Base-by-base conservation (phyloP, 2,329 filamentous ascomycete genomes). In the Diplodia sapinea region DNA sequence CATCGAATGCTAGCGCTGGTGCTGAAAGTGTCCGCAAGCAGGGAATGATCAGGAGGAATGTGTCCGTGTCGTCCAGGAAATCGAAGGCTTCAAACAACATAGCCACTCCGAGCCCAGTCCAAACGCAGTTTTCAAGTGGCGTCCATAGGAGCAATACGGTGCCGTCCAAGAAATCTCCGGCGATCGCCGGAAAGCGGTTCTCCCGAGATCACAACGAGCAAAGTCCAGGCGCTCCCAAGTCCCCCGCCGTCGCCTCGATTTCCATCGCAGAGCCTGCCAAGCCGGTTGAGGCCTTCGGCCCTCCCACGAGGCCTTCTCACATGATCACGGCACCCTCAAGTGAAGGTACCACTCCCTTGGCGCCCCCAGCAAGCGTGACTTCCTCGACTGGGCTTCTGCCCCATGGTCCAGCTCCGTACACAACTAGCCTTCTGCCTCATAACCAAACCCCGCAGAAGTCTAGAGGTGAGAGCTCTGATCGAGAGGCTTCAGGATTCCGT, bases 61-160 rank as follows among this genome's bases (percentile, higher is more conserved):
- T 94, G 62, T 98, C 95, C 3, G 92, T 93, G 0, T 96, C 94
- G 4, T 98, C 95, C n/a, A 88, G 89, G 72, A 89, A 92, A 71
- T 97, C 94, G 5, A 87, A 90, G 68, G 85, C 89, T 69, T 94
- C 93, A 29, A 89, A 87, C 69, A 90, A 87, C 68, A 85, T 87
- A 31, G 88, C 89, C 8, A 57, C 56, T 13, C 57, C 66, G n/a
- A 92, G 88, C 65, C 92, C 93, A 4, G 74, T 76, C 1, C 74
- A 75, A 29, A 74, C 77, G 11, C 71, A 73, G 0, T 79, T 77
- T 62, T 71, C 76, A 3, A 82, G 82, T 51, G 86, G 88, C 54
- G 83, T 92, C n/a, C 86, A 89, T 73, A 82, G 89, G 71, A 97
- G 94, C 80, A 98, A 98, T 76, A 99, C 95, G 3, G 85, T 98